A percentile compares a stretch with the other conserved stretches of the same genome.
Evolutionary conservation across 345 rosid species (phyloP).

Genomic region (Psidium guajava): DNA sequence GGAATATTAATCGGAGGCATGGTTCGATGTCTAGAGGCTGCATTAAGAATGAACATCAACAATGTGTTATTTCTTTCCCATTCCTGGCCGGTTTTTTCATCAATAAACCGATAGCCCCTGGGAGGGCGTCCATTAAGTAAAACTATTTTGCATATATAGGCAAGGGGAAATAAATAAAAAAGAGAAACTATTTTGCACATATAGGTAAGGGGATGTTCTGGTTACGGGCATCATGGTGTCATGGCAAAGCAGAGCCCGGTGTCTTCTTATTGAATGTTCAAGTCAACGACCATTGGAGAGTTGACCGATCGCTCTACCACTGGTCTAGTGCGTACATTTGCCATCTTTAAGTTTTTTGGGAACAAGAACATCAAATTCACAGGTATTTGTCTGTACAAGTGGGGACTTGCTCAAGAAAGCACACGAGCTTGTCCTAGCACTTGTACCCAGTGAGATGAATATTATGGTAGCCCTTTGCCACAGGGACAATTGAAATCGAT

Average conservation of each 20-base stretch:
- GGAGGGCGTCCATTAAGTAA: not conserved
- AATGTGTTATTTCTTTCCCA: not conserved
- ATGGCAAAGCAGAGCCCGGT: not conserved
- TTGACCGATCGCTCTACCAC: not conserved
- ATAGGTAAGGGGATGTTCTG: not conserved
- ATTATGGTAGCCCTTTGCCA: accelerated
- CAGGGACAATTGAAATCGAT: accelerated
- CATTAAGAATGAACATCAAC: not conserved
- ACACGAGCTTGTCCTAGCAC: not conserved
- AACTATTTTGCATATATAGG: not conserved
- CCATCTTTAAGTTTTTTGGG: not conserved
- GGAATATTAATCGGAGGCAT: not conserved
- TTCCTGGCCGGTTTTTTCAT: not conserved
- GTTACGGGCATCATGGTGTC: not conserved
- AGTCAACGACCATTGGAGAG: not conserved
- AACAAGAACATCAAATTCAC: not conserved
- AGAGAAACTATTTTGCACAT: too few species aligned
- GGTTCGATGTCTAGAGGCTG: not conserved
- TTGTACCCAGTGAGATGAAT: not conserved
- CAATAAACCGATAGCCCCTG: not conserved
- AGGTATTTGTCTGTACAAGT: not conserved
- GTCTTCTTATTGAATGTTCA: not conserved
- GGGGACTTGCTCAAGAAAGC: not conserved
- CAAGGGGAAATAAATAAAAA: not conserved
- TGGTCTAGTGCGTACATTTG: not conserved